Percentiles rank a stretch among this genome's conserved stretches.
phyloP scores from a whole-genome alignment of 768 basidiomycete species.

The Megacollybia marginata region DNA sequence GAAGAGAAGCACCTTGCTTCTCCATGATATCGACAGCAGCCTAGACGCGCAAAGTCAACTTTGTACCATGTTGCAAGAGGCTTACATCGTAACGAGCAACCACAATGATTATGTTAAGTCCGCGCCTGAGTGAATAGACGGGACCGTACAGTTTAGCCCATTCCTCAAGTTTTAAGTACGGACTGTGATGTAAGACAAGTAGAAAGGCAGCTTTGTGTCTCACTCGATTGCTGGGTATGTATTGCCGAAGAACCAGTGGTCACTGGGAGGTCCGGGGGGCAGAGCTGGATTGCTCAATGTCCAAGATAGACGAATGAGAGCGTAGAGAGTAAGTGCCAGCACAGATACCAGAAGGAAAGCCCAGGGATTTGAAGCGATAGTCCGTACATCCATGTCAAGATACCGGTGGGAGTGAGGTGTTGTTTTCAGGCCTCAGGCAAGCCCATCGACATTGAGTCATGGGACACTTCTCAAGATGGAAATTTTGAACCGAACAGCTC shows the following conservation, averaged over 20 bases:
- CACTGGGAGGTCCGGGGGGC: neutral
- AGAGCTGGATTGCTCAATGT: neutral
- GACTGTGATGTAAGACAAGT: conserved; percentile 17
- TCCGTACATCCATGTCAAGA: too few relatives aligned
- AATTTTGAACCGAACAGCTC: too few relatives aligned
- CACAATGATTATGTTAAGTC: conserved; percentile 35
- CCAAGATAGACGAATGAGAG: too few relatives aligned
- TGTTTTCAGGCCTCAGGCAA: too few relatives aligned
- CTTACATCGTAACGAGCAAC: conserved; percentile 26
- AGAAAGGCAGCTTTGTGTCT: neutral
- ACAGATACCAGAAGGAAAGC: too few relatives aligned
- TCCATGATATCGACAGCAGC: conserved; percentile 63
- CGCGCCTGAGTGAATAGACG: conserved; percentile 48
- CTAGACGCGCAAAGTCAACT: conserved; percentile 12
- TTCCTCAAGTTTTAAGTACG: conserved; percentile 46
- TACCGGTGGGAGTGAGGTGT: too few relatives aligned
- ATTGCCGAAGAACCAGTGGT: neutral
- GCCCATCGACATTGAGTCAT: too few relatives aligned
- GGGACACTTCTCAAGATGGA: too few relatives aligned
- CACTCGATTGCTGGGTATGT: neutral
- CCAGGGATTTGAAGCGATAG: too few relatives aligned
- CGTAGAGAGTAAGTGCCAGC: too few relatives aligned
- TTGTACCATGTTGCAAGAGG: neutral
- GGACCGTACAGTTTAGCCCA: conserved; percentile 58
- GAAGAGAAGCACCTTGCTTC: conserved; percentile 46